Percentiles rank a stretch among this genome's conserved stretches.
Conservation (phyloP, 257 asterid genomes). For the Solanum chaucha region DNA sequence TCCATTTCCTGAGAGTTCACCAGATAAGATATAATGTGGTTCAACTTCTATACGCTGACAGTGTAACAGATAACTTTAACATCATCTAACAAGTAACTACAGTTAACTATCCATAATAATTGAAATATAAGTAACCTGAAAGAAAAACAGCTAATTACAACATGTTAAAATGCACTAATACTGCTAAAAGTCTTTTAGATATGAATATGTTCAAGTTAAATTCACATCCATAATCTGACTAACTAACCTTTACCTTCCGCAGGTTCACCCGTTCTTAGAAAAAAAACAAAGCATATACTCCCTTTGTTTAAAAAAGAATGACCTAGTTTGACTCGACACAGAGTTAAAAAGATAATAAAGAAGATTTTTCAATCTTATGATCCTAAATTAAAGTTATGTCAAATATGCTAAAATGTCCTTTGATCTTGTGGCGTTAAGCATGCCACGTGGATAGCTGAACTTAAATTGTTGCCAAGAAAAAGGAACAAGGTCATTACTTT, state of each 20-base stretch:
- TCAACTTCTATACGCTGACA: background rate
- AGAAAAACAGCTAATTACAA: background rate
- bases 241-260: background rate
- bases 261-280: background rate
- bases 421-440: background rate
- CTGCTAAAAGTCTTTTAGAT: background rate
- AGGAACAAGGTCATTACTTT: background rate
- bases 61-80: background rate
- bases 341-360: too few relatives aligned
- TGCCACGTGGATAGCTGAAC: fast-evolving
- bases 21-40: background rate
- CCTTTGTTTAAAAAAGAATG: too few relatives aligned
- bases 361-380: fast-evolving
- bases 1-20: background rate
- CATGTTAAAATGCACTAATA: background rate
- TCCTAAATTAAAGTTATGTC: background rate
- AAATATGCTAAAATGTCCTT: too few relatives aligned
- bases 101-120: background rate
- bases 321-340: background rate
- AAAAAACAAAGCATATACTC: background rate
- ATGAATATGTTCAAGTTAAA: background rate
- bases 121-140: background rate
- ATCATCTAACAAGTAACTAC: background rate
- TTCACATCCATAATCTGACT: background rate
- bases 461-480: background rate